A percentile compares a stretch with the other conserved stretches of the same genome.
Evolutionary conservation across 768 basidiomycete species (phyloP).

Genomic region (Cystofilobasidium capitatum): DNA sequence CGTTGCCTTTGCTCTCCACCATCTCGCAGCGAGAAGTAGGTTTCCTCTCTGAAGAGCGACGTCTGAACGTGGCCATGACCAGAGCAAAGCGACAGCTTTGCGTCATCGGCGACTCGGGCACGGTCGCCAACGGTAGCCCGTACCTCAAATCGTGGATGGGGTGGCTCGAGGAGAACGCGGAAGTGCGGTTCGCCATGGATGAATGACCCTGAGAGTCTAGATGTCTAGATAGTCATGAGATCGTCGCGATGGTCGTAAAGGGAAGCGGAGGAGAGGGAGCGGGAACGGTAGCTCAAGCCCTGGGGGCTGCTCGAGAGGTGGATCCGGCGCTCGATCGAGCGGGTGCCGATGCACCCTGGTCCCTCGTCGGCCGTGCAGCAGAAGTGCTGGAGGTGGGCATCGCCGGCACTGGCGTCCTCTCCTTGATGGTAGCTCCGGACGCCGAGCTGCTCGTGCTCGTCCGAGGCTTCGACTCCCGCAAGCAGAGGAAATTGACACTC

Average conservation of each 20-base stretch:
- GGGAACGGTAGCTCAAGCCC: neutral
- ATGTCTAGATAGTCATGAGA: constrained; percentile 40
- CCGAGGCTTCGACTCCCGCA: constrained; percentile 43
- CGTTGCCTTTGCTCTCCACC: neutral
- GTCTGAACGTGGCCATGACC: constrained; percentile 71
- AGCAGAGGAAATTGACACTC: constrained; percentile 89
- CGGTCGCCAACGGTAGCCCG: constrained; percentile 68
- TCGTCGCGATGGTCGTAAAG: neutral
- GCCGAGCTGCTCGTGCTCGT: constrained; percentile 2
- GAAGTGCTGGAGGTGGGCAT: no score
- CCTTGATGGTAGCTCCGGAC: neutral
- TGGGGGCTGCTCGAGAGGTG: no score
- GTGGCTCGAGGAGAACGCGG: constrained; percentile 83
- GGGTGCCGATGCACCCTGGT: no score
- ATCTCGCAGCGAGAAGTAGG: constrained; percentile 67
- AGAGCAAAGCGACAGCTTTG: constrained; percentile 80
- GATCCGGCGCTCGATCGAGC: no score
- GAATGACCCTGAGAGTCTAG: constrained; percentile 2
- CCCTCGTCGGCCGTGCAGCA: no score
- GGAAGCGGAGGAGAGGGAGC: neutral
- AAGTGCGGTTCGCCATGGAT: constrained; percentile 71
- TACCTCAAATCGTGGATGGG: constrained; percentile 83
- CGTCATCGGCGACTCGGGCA: constrained; percentile 85
- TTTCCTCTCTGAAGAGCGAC: constrained; percentile 81
- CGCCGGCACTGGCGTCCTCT: no score